phyloP scores from a whole-genome alignment of 2,329 filamentous ascomycete genomes.

The Alternaria hordeiaustralica region DNA sequence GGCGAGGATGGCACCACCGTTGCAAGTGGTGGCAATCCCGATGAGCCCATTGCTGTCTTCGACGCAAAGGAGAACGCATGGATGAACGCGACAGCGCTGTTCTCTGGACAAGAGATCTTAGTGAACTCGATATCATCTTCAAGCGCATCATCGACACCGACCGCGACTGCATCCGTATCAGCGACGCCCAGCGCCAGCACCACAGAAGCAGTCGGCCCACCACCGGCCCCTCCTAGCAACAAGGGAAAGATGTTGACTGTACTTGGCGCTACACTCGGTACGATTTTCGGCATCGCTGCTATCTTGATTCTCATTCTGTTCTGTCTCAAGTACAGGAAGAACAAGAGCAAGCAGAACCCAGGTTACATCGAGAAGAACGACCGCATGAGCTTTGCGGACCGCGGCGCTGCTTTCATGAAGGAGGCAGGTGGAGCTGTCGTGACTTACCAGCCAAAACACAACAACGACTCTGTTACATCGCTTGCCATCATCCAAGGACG shows the following conservation, averaged over 20 bases:
- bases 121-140: conserved; percentile 38
- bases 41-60: conserved; percentile 77
- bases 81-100: conserved; percentile 72
- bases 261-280: conserved; percentile 81
- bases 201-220: conserved; percentile 44
- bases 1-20: conserved; percentile 72
- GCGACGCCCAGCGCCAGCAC: conserved; percentile 36
- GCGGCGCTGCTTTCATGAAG: conserved; percentile 60
- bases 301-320: conserved; percentile 77
- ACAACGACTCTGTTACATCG: conserved; percentile 50
- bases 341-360: conserved; percentile 64
- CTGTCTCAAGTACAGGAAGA: conserved; percentile 67
- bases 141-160: conserved; percentile 41
- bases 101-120: conserved; percentile 56
- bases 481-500: conserved; percentile 63
- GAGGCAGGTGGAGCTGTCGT: conserved; percentile 55
- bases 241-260: conserved; percentile 65
- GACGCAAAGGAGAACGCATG: conserved; percentile 77
- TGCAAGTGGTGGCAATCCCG: conserved; percentile 72
- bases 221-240: conserved; percentile 39
- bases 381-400: conserved; percentile 58
- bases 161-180: conserved; percentile 25
- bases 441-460: conserved; percentile 38
- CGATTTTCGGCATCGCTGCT: conserved; percentile 75
- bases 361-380: conserved; percentile 50